Evolutionary conservation across 2,329 filamentous ascomycete genomes (phyloP).

Genomic region (Teratosphaeria nubilosa): DNA sequence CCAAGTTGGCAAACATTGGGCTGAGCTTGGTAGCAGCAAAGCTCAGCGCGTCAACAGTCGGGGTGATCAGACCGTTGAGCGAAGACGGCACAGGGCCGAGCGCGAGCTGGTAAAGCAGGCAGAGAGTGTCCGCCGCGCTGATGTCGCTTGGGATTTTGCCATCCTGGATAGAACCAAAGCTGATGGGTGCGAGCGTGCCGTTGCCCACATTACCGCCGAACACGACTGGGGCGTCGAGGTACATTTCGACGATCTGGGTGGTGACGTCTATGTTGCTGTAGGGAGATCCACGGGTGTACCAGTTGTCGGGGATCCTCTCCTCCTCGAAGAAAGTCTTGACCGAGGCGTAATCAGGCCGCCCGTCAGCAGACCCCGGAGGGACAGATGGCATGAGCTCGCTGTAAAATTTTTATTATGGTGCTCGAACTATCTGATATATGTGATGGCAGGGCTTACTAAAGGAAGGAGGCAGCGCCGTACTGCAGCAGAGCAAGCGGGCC

Average conservation of each 20-base stretch:
- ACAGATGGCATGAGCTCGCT: constrained; percentile 26
- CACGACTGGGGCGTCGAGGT: constrained; percentile 33
- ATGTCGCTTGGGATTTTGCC: constrained; percentile 26
- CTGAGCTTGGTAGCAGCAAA: constrained; percentile 24
- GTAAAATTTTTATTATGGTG: constrained; percentile 10
- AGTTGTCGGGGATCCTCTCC: constrained; percentile 34
- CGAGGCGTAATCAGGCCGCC: constrained; percentile 28
- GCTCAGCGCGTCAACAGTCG: constrained; percentile 25
- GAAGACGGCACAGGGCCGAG: constrained; percentile 29
- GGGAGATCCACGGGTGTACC: constrained; percentile 27
- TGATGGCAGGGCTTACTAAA: constrained; percentile 34
- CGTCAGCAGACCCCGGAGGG: constrained; percentile 30
- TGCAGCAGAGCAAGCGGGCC: constrained; percentile 31
- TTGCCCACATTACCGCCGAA: constrained; percentile 34
- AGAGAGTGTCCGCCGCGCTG: constrained; percentile 22
- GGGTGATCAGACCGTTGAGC: constrained; percentile 28
- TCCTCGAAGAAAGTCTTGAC: constrained; percentile 24
- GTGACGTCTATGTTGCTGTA: constrained; percentile 30
- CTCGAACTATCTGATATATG: constrained; percentile 1
- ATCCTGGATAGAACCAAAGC: constrained; percentile 30
- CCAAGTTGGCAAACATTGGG: constrained; percentile 25
- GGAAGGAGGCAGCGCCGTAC: constrained; percentile 34
- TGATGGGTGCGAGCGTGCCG: constrained; percentile 11
- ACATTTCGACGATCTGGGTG: constrained; percentile 32
- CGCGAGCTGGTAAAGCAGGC: constrained; percentile 36